Evolutionary conservation across 306 rosid genomes (phyloP), one percentile per base, ranked within the genome.

Genomic region (Sindora glabra): DNA sequence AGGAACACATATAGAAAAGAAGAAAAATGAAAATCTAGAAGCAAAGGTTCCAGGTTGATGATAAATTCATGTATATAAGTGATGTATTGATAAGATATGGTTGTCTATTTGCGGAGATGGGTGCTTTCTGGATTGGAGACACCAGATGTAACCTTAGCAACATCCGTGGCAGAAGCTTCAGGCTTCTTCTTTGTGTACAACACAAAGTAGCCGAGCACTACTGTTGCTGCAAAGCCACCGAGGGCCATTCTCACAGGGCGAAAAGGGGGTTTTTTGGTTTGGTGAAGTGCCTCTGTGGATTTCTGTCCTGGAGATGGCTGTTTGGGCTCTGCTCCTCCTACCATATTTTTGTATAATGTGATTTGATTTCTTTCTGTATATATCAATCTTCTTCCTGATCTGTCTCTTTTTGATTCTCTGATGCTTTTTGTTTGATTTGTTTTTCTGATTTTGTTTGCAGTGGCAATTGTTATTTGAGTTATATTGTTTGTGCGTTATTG

Each of bases 181-280:
- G 86, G 89, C 76, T 82, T 82, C 77, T 86, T 86, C 56, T 77
- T 80, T 67, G 83, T 51, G 75, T 77, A 79, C 30, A 86, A 73
- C 5, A 82, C 76, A 0, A 73, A 37, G 64, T 70, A 86, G 27
- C 79, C 86, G 1, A 86, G n/a, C 14, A 77, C 74, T 26, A 69
- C 18, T 1, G 75, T 64, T 9, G 70, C 62, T 18, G 79, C 94
- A 33, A 86, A 75, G 1, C 94, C 89, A 0, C 73, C 86, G 17
- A 77, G 16, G 8, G 84, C 89, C 84, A 82, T 59, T 68, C 65
- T 82, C 75, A 77, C 40, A 8, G 83, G 89, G 68, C 81, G 18
- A 6, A 5, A 18, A 1, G 78, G 81, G 38, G 63, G 3, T 51
- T 82, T 82, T 50, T 14, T 67, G 6, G 82, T 61, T 69, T 82